Evolutionary conservation across 257 asterid species (phyloP).

Genomic region (Nicotiana sylvestris): DNA sequence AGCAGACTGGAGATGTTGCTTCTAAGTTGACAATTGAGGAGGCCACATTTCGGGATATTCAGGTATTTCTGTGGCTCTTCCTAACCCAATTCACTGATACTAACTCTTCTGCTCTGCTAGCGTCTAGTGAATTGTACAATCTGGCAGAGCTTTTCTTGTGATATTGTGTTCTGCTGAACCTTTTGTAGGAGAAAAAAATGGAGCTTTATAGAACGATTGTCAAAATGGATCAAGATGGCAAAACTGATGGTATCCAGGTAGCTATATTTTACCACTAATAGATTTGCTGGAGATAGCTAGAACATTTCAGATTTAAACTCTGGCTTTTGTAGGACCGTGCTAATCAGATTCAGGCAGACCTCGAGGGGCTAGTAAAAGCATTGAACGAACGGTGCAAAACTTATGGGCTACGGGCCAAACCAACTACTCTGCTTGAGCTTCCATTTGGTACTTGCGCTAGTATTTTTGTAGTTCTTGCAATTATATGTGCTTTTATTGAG

Average conservation of each 20-base stretch:
- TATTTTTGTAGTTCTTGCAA: neutral
- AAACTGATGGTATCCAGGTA: conserved; percentile 71
- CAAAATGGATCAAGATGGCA: conserved; percentile 73
- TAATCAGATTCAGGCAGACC: conserved; percentile 61
- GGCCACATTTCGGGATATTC: conserved; percentile 96
- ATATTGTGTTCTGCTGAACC: conserved; percentile 2
- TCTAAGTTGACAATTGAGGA: conserved; percentile 90
- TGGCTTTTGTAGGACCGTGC: conserved; percentile 61
- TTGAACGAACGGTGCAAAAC: conserved; percentile 93
- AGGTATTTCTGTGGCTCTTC: conserved; percentile 42
- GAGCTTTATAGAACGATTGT: conserved; percentile 75
- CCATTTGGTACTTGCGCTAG: conserved; percentile 19
- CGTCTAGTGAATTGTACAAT: conserved; percentile 10
- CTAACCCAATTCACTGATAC: conserved; percentile 2
- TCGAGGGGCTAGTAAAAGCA: conserved; percentile 75
- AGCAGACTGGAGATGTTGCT: conserved; percentile 87
- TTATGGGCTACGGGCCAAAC: conserved; percentile 90
- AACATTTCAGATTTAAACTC: conserved; percentile 18
- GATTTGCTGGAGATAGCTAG: conserved; percentile 17
- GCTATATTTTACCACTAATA: conserved; percentile 13
- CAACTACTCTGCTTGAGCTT: conserved; percentile 39
- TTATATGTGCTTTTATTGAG: neutral
- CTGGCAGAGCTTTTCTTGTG: conserved; percentile 7
- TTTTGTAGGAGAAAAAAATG: conserved; percentile 81
- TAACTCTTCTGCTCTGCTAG: conserved; percentile 1